Percentiles rank a stretch among this genome's conserved stretches.
Evolutionary conservation across 2,329 filamentous ascomycete species (phyloP).

Genomic region (Cercospora brassicicola): DNA sequence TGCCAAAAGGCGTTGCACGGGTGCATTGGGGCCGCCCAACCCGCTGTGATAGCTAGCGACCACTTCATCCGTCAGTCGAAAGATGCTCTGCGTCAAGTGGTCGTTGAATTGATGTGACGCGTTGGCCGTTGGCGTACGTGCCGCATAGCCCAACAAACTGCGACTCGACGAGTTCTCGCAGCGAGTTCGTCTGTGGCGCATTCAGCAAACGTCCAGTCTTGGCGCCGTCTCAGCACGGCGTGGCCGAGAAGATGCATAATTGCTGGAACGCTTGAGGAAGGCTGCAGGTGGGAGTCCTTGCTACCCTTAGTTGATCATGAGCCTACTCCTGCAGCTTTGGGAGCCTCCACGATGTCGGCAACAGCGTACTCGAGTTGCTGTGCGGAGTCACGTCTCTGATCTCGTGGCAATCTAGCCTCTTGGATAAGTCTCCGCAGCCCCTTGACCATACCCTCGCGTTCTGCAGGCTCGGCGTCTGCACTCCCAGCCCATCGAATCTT

Average conservation of each 20-base stretch:
- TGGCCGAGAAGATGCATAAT: neutral
- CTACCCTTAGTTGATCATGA: neutral
- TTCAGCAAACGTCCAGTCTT: neutral
- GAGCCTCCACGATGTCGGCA: conserved; percentile 14
- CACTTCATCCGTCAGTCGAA: neutral
- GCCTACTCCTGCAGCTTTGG: neutral
- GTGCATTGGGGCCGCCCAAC: neutral
- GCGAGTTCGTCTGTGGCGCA: neutral
- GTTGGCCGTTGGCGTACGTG: neutral
- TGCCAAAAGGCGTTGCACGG: neutral
- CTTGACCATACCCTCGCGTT: conserved; percentile 66
- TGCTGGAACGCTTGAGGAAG: neutral
- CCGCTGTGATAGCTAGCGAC: neutral
- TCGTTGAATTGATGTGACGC: neutral
- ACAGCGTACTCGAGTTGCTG: conserved; percentile 23
- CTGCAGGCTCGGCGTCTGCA: conserved; percentile 63
- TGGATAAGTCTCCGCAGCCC: conserved; percentile 63
- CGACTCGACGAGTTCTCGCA: neutral
- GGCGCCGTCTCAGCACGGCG: neutral
- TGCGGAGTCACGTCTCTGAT: conserved; percentile 17
- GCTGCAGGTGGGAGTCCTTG: neutral
- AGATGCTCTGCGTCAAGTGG: neutral
- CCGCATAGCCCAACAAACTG: neutral
- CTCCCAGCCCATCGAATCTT: conserved; percentile 94
- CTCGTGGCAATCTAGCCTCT: conserved; percentile 45